phyloP scores from a whole-genome alignment of 805 yeast species.

The Candida golubevii region DNA sequence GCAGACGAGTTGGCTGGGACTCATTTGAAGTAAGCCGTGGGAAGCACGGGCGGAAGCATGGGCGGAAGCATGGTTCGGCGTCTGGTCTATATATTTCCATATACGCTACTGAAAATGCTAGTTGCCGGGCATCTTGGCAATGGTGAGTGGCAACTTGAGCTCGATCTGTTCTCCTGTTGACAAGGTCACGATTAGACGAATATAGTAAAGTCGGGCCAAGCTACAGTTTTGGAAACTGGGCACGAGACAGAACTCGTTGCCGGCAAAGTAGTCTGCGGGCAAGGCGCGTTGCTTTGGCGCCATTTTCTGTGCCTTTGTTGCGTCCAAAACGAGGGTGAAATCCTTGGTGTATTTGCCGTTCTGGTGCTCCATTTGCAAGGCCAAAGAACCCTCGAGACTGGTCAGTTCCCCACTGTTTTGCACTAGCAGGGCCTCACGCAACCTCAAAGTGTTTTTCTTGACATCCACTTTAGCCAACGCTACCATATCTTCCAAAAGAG shows the following conservation, averaged over 20 bases:
- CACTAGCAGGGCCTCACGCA: slow-evolving; percentile 18
- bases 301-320: slow-evolving; percentile 22
- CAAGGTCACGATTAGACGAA: slow-evolving; percentile 20
- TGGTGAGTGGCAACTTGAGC: slow-evolving; percentile 29
- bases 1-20: slow-evolving; percentile 58
- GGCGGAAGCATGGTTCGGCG: too few species aligned
- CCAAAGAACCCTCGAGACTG: slow-evolving; percentile 1
- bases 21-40: slow-evolving; percentile 30
- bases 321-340: slow-evolving; percentile 24
- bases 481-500: slow-evolving; percentile 26
- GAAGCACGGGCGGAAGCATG: too few species aligned
- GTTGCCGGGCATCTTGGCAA: slow-evolving; percentile 20
- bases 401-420: slow-evolving; percentile 20
- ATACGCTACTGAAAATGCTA: background rate
- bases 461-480: slow-evolving; percentile 29
- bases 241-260: slow-evolving; percentile 28
- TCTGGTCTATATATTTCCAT: too few species aligned
- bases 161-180: slow-evolving; percentile 20
- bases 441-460: slow-evolving; percentile 25
- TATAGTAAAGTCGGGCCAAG: slow-evolving; percentile 31
- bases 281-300: slow-evolving; percentile 5
- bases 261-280: slow-evolving; percentile 11
- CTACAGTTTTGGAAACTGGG: slow-evolving; percentile 39
- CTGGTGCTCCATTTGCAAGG: slow-evolving; percentile 4
- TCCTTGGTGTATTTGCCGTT: slow-evolving; percentile 19